Conservation (phyloP, 176 grass and related monocot genomes). For the sorghum (Sorghum bicolor) region Sorghum_bicolor_NCBIv3 NC_012871.2:62518501-62519000, state of each 20-base stretch:
- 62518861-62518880: slow-evolving; percentile 13
- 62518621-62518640: slow-evolving; percentile 43
- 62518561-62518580: slow-evolving; percentile 51
- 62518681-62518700: slow-evolving; percentile 99
- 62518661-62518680: slow-evolving; percentile 85
- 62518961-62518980: background rate
- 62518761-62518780: background rate
- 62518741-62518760: slow-evolving; percentile 94
- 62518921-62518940: background rate
- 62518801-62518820: background rate
- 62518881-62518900: background rate
- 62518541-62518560: slow-evolving; percentile 69
- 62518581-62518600: slow-evolving; percentile 3
- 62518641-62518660: slow-evolving; percentile 65
- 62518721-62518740: slow-evolving; percentile 97
- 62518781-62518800: slow-evolving; percentile 21
- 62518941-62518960: background rate
- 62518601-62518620: background rate
- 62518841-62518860: slow-evolving; percentile 7
- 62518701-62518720: slow-evolving; percentile 98
- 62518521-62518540: slow-evolving; percentile 89
- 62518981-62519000: background rate
- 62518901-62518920: background rate
- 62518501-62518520: slow-evolving; percentile 89
- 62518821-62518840: background rate